Base-by-base conservation (phyloP, 495 filamentous ascomycete species). In the Neurospora sp. region DNA sequence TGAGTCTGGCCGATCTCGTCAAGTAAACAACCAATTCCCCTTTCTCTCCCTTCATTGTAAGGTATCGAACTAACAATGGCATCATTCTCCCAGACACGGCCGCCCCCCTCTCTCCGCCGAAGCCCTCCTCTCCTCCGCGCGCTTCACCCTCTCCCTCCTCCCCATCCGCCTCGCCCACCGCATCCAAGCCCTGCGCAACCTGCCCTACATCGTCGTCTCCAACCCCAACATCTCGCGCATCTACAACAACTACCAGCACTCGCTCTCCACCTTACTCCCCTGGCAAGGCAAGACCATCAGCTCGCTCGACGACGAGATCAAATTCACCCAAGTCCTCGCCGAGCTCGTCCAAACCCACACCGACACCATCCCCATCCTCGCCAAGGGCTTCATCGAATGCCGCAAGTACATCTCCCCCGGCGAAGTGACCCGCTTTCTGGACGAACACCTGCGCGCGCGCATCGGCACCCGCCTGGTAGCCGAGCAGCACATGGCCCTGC, bases 161-260 rank as follows among this genome's bases (percentile, higher is more conserved):
- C 96, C 96, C 18, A 91, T 95, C 72, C 93, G 96, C n/a, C 89
- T 99, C 18, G 96, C 96, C 4, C 94, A 96, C 78, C 93, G 96
- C 44, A 96, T 98, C 69, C 91, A 97, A 81, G 92, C 93, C 2
- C 84, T 99, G 14, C 91, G 95, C 72, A 97, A 97, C 82, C 89
- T 99, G 4, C 96, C 96, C 2, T 99, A 93, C 82, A 99, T 99
- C 78, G 95, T 99, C 66, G 96, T 99, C 20, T 94, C 95, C 1
- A 98, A 98, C 80, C 93, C 94, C 2, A 92, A 97, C 78, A 93
- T 98, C 71, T 91, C 91, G 39, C 90, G 90, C 75, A 98, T 99
- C 72, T 97, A 98, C 84, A 89, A 92, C 79, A 98, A 97, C 82
- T 99, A 99, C 82, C 84, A 95, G 49, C 94, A 97, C 79, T 97